Evolutionary conservation across 306 rosid species (phyloP).

Genomic region (Mimosa pudica): DNA sequence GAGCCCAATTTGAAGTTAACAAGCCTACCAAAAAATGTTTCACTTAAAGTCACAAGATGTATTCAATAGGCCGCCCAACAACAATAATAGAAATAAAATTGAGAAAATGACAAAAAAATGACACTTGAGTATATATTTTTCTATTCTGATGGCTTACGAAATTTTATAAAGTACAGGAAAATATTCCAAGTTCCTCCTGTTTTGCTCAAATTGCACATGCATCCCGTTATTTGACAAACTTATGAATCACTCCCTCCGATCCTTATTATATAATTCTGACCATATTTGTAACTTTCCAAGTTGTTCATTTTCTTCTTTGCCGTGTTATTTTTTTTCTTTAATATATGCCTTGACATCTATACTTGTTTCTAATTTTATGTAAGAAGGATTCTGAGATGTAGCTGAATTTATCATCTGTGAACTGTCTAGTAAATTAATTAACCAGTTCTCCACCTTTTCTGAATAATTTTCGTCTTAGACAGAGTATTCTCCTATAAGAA

Average conservation of each 20-base stretch:
- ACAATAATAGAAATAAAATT: too few species aligned
- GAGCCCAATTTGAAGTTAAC: background rate
- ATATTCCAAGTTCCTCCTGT: too few species aligned
- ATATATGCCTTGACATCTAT: background rate
- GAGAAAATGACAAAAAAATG: too few species aligned
- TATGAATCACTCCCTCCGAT: too few species aligned
- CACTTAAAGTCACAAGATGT: background rate
- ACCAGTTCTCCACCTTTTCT: background rate
- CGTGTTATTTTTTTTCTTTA: conserved; percentile 4
- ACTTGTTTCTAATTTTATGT: background rate
- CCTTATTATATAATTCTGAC: background rate
- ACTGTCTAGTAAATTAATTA: background rate
- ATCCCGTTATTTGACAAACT: too few species aligned
- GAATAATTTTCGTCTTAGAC: background rate
- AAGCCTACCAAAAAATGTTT: background rate
- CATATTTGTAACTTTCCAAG: conserved; percentile 9
- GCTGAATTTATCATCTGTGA: background rate
- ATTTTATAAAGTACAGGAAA: too few species aligned
- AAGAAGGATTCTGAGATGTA: background rate
- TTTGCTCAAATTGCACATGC: too few species aligned
- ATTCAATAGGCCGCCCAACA: too few species aligned
- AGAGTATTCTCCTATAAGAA: background rate
- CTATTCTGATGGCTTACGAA: too few species aligned
- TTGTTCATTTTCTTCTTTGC: background rate
- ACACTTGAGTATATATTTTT: too few species aligned